Percentiles rank a stretch among this genome's conserved stretches.
Evolutionary conservation across 257 asterid genomes (phyloP).

Genomic region (Solanum acaule): DNA sequence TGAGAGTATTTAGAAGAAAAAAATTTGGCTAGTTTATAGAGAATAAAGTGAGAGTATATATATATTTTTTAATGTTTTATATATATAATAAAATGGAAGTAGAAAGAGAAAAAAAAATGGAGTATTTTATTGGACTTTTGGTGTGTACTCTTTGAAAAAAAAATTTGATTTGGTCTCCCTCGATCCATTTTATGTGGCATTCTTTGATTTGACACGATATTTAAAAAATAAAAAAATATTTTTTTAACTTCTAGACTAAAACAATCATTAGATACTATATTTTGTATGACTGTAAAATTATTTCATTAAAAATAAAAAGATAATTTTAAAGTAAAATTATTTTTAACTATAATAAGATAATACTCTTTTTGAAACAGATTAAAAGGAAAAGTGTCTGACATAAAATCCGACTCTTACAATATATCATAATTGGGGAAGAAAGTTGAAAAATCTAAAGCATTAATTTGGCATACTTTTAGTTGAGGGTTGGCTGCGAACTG

Average conservation of each 20-base stretch:
- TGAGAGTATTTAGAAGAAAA: background rate
- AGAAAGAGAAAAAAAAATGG: background rate
- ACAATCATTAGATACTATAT: too few species aligned
- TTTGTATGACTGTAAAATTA: too few species aligned
- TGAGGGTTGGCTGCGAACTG: slow-evolving; percentile 20
- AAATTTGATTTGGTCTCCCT: background rate
- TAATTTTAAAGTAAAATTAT: too few species aligned
- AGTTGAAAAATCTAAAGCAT: background rate
- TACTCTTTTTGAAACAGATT: too few species aligned
- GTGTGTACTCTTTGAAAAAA: slow-evolving; percentile 3
- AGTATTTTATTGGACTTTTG: background rate
- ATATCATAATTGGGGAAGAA: background rate
- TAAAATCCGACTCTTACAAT: too few species aligned
- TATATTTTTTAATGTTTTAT: background rate
- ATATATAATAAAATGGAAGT: background rate
- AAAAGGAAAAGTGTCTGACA: too few species aligned
- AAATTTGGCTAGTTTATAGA: background rate
- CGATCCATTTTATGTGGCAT: background rate
- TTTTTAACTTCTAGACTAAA: too few species aligned
- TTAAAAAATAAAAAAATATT: too few species aligned
- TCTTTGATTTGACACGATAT: background rate
- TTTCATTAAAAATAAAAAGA: too few species aligned
- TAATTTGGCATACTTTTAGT: slow-evolving; percentile 4
- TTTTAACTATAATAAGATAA: too few species aligned
- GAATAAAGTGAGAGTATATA: background rate